These are phyloP conservation scores for Cornus controversa DNA, from an alignment of 148 eudicot genomes.

Conservation along the genomic window DNA sequence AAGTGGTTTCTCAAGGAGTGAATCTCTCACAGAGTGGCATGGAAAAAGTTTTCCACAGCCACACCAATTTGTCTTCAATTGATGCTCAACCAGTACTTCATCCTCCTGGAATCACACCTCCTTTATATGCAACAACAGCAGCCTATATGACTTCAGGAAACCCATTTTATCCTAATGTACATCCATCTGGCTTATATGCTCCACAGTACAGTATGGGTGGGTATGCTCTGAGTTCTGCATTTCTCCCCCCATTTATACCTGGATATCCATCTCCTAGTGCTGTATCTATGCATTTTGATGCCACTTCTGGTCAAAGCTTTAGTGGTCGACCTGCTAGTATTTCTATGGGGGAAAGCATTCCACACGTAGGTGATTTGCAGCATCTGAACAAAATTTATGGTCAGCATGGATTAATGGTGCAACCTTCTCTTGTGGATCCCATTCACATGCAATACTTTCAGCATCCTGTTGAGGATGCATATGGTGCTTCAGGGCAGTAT, in stretches of 20 bases:
- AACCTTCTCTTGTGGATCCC: constrained; percentile 49
- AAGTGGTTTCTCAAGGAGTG: constrained; percentile 40
- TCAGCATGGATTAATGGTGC: constrained; percentile 43
- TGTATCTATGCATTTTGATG: constrained; percentile 53
- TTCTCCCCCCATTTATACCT: constrained; percentile 55
- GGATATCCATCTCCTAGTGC: constrained; percentile 59
- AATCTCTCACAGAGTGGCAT: constrained; percentile 33
- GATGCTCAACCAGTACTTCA: constrained; percentile 67
- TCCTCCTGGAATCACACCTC: constrained; percentile 60
- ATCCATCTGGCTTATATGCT: constrained; percentile 55
- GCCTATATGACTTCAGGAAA: constrained; percentile 63
- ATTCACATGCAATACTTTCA: constrained; percentile 50
- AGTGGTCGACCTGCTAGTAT: constrained; percentile 40
- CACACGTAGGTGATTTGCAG: constrained; percentile 49
- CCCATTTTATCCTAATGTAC: constrained; percentile 52
- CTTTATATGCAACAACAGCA: constrained; percentile 61
- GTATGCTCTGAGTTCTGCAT: constrained; percentile 48
- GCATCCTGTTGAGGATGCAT: constrained; percentile 46
- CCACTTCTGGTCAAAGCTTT: constrained; percentile 47
- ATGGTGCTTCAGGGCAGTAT: constrained; percentile 47
- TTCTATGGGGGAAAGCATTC: constrained; percentile 45
- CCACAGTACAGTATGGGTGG: constrained; percentile 66
- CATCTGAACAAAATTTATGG: constrained; percentile 51
- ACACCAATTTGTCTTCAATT: constrained; percentile 32
- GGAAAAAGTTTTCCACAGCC: constrained; percentile 43